Conservation (phyloP, 1,139 yeast species). For the Ogataea hybrid region DNA sequence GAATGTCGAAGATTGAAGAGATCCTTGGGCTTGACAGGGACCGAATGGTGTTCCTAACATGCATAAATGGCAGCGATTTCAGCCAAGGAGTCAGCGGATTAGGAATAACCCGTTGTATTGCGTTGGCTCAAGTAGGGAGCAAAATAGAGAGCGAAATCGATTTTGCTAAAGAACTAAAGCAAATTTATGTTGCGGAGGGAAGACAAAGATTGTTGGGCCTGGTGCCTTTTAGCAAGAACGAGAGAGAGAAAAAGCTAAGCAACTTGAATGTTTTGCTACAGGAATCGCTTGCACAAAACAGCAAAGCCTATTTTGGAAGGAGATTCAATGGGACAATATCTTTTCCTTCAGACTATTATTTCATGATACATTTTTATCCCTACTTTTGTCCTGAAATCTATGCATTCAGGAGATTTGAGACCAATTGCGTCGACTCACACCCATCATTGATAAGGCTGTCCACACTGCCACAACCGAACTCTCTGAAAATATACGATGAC, state of each 20-base stretch:
- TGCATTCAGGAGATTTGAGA: slow-evolving; percentile 13
- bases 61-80: slow-evolving; percentile 63
- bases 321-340: slow-evolving; percentile 24
- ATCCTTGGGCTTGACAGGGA: slow-evolving; percentile 39
- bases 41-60: slow-evolving; percentile 49
- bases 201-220: slow-evolving; percentile 14
- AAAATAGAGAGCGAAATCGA: slow-evolving; percentile 19
- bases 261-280: slow-evolving; percentile 31
- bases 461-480: slow-evolving; percentile 18
- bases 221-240: slow-evolving; percentile 10
- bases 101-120: slow-evolving; percentile 48
- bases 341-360: slow-evolving; percentile 38
- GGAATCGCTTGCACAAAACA: slow-evolving; percentile 27
- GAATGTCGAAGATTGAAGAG: slow-evolving; percentile 33
- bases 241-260: slow-evolving; percentile 22
- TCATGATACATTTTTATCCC: slow-evolving; percentile 37
- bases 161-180: slow-evolving; percentile 17
- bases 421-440: slow-evolving; percentile 12
- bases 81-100: slow-evolving; percentile 48
- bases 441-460: slow-evolving; percentile 3
- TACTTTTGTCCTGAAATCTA: slow-evolving; percentile 17
- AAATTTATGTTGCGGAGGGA: slow-evolving; percentile 20
- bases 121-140: slow-evolving; percentile 36
- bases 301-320: slow-evolving; percentile 36
- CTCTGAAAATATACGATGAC: slow-evolving; percentile 1